Evolutionary conservation across 164 flowering plant genomes (phyloP).

Genomic region (Amborella trichopoda): DNA sequence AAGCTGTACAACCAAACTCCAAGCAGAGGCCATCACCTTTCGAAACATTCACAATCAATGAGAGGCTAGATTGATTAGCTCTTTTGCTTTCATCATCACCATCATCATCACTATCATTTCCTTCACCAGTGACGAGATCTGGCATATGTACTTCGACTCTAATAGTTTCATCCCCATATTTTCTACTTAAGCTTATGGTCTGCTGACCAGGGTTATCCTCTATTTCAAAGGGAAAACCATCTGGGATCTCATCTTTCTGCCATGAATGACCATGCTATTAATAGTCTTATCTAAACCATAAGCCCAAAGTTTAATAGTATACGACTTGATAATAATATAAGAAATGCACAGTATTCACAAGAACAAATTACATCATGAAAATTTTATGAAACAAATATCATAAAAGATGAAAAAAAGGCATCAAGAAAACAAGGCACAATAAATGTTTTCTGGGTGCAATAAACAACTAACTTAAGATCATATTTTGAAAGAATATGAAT

Average conservation of each 20-base stretch:
- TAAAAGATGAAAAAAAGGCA: no score
- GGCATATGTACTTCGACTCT: conserved; percentile 75
- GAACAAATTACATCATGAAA: no score
- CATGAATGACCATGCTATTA: not conserved
- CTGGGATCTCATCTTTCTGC: conserved; percentile 49
- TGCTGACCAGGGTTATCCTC: conserved; percentile 27
- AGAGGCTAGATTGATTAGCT: conserved; percentile 26
- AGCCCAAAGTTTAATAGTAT: not conserved
- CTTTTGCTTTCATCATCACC: conserved; percentile 18
- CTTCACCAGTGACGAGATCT: conserved; percentile 45
- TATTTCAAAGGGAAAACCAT: conserved; percentile 59
- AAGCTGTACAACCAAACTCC: conserved; percentile 58
- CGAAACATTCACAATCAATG: conserved; percentile 46
- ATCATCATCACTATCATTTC: conserved; percentile 19
- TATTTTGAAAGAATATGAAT: no score
- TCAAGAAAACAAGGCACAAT: no score
- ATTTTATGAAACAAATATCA: no score
- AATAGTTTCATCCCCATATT: conserved; percentile 53
- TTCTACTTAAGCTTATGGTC: conserved; percentile 35
- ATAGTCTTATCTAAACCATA: not conserved
- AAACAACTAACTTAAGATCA: no score
- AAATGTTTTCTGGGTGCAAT: no score
- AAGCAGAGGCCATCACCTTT: conserved; percentile 44
- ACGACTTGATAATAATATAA: no score
- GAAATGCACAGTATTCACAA: no score